Evolutionary conservation across 345 rosid genomes (phyloP).

Genomic region (Hypericum perforatum): DNA sequence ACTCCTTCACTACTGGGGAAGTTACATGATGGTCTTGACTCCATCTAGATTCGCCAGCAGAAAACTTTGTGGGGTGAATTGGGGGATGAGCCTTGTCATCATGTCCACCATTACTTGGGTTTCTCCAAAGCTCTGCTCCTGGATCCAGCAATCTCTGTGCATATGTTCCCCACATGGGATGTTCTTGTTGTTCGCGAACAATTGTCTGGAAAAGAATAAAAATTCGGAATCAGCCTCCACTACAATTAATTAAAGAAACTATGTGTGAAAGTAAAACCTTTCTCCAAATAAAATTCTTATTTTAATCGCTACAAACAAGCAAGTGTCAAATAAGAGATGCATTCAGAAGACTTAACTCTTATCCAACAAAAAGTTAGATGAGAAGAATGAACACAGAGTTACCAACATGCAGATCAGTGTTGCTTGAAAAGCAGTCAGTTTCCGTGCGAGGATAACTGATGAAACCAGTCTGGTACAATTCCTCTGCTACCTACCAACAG

Average conservation of each 20-base stretch:
- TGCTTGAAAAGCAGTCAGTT: constrained; percentile 73
- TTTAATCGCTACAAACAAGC: background rate
- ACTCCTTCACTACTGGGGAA: background rate
- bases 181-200: constrained; percentile 76
- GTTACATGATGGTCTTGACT: constrained; percentile 78
- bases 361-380: background rate
- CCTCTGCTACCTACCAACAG: constrained; percentile 79
- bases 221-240: constrained; percentile 17
- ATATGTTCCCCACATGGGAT: constrained; percentile 89
- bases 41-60: constrained; percentile 76
- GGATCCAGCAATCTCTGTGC: constrained; percentile 72
- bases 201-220: constrained; percentile 41
- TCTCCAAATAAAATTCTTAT: background rate
- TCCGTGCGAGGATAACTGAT: constrained; percentile 99
- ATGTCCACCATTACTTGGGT: constrained; percentile 89
- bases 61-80: constrained; percentile 93
- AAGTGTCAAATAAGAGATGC: background rate
- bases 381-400: constrained; percentile 13
- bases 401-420: constrained; percentile 91
- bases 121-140: constrained; percentile 79
- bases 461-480: constrained; percentile 90
- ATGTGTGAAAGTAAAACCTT: constrained; percentile 5
- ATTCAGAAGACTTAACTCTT: background rate
- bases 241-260: constrained; percentile 3
- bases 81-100: constrained; percentile 99